phyloP scores from a whole-genome alignment of 495 filamentous ascomycete genomes.

The Aspergillus steynii region DNA sequence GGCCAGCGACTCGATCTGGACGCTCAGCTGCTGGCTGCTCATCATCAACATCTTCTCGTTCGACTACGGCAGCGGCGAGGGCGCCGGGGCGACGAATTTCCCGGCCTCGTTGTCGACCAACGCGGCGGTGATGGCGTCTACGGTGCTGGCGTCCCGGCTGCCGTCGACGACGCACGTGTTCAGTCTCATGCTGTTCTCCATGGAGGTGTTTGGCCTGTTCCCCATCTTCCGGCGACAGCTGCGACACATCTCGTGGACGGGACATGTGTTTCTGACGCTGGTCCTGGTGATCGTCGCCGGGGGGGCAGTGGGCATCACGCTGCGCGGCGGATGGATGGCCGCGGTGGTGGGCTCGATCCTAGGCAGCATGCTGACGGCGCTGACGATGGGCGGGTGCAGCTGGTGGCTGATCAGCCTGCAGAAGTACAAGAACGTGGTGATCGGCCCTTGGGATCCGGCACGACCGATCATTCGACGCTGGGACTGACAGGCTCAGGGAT shows the following conservation, averaged over 20 bases:
- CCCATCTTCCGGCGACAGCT: slow-evolving; percentile 90
- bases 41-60: slow-evolving; percentile 96
- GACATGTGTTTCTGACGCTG: slow-evolving; percentile 76
- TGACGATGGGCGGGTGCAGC: slow-evolving; percentile 89
- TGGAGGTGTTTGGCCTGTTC: slow-evolving; percentile 96
- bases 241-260: slow-evolving; percentile 77
- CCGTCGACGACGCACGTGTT: slow-evolving; percentile 93
- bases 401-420: slow-evolving; percentile 98
- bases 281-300: slow-evolving; percentile 77
- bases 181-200: slow-evolving; percentile 89
- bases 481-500: slow-evolving; percentile 40
- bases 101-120: slow-evolving; percentile 92
- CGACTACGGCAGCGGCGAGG: slow-evolving; percentile 76
- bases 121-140: slow-evolving; percentile 91
- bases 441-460: slow-evolving; percentile 96
- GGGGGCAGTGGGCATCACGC: slow-evolving; percentile 71
- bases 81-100: slow-evolving; percentile 54
- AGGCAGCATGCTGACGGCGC: slow-evolving; percentile 64
- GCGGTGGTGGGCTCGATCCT: slow-evolving; percentile 72
- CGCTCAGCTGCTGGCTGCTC: slow-evolving; percentile 88
- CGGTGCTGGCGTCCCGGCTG: slow-evolving; percentile 84
- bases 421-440: slow-evolving; percentile 99
- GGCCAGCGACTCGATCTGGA: slow-evolving; percentile 91
- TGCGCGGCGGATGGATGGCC: slow-evolving; percentile 73
- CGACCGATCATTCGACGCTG: slow-evolving; percentile 72